These are phyloP conservation scores for Auriscalpium vulgare DNA, from an alignment of 768 basidiomycete genomes.

Conservation along the genomic window DNA sequence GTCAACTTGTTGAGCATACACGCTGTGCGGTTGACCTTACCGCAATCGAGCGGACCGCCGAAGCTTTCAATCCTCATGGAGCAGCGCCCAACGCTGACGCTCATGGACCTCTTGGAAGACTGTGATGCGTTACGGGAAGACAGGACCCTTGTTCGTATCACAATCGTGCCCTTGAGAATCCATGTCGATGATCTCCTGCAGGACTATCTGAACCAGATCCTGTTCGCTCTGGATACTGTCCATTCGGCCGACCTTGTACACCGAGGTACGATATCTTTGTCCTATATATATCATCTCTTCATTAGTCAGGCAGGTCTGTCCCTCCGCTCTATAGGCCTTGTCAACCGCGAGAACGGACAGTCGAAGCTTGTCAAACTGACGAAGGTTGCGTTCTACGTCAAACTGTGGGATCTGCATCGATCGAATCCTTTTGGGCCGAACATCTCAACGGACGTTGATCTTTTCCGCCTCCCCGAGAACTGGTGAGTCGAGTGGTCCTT, in stretches of 20 bases:
- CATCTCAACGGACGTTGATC: conserved; percentile 20
- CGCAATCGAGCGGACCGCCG: conserved; percentile 40
- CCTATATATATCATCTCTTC: neutral
- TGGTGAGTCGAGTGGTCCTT: conserved; percentile 32
- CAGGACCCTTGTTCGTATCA: conserved; percentile 47
- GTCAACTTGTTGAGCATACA: conserved; percentile 59
- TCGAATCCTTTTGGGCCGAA: conserved; percentile 68
- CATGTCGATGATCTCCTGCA: conserved; percentile 20
- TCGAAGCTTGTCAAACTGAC: conserved; percentile 68
- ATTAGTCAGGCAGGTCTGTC: conserved; percentile 39
- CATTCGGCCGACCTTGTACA: conserved; percentile 64
- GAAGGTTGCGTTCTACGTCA: conserved; percentile 62
- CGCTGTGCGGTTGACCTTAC: conserved; percentile 55
- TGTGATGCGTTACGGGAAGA: conserved; percentile 68
- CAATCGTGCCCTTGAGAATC: conserved; percentile 1
- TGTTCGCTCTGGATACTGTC: conserved; percentile 59
- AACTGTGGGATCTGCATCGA: conserved; percentile 70
- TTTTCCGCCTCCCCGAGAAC: conserved; percentile 29
- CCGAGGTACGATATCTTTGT: conserved; percentile 35
- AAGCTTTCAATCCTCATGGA: conserved; percentile 66
- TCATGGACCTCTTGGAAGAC: conserved; percentile 72
- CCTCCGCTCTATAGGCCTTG: conserved; percentile 53
- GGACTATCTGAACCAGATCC: conserved; percentile 72
- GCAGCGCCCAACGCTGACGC: conserved; percentile 53
- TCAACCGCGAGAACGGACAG: conserved; percentile 40